A percentile compares a stretch with the other conserved stretches of the same genome.
These are phyloP conservation scores for Cordyceps javanica DNA, from an alignment of 2,329 filamentous ascomycete species.

Conservation along the genomic window DNA sequence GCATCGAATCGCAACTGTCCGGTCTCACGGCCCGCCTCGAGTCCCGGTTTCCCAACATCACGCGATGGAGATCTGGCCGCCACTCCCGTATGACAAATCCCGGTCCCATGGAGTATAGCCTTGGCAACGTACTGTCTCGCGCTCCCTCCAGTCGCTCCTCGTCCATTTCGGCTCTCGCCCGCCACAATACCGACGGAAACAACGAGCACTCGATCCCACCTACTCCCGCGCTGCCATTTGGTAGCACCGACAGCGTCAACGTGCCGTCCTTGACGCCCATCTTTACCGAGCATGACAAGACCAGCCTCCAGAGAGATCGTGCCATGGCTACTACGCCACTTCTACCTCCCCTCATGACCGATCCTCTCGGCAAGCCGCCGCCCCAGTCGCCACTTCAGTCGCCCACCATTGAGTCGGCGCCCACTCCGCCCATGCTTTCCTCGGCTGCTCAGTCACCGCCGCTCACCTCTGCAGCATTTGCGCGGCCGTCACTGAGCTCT, in stretches of 20 bases:
- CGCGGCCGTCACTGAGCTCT: conserved; percentile 62
- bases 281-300: conserved; percentile 39
- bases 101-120: conserved; percentile 74
- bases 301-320: conserved; percentile 51
- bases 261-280: conserved; percentile 33
- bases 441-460: conserved; percentile 43
- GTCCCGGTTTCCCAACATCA: conserved; percentile 50
- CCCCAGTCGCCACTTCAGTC: conserved; percentile 81
- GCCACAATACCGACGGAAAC: conserved; percentile 36
- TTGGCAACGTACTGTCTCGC: conserved; percentile 69
- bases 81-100: conserved; percentile 41
- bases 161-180: conserved; percentile 60
- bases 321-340: conserved; percentile 72
- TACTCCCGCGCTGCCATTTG: conserved; percentile 59
- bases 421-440: conserved; percentile 34
- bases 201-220: conserved; percentile 51
- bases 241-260: conserved; percentile 50
- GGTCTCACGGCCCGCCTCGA: conserved; percentile 61
- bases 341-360: conserved; percentile 72
- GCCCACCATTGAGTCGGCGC: conserved; percentile 63
- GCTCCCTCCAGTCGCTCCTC: conserved; percentile 72
- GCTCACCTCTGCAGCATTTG: conserved; percentile 18
- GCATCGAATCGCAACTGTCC: conserved; percentile 53
- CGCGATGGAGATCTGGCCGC: conserved; percentile 43
- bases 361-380: conserved; percentile 47